These are phyloP conservation scores for Hypoxylon sp. DNA, from an alignment of 2,329 filamentous ascomycete species.

Conservation along the genomic window DNA sequence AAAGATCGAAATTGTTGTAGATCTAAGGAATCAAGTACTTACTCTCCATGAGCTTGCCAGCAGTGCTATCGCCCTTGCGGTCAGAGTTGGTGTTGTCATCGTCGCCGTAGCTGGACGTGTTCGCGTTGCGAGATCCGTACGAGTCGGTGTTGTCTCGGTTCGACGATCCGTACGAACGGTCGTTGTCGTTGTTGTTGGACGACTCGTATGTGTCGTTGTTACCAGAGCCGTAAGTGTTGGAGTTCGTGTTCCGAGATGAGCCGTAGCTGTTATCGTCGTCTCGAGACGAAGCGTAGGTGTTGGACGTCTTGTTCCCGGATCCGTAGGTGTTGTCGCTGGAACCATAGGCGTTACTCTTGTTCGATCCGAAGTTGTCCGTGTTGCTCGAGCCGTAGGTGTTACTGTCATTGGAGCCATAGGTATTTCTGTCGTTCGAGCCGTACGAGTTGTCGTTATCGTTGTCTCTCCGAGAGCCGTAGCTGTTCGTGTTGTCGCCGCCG, in stretches of 20 bases:
- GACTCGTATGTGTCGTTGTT: constrained; percentile 20
- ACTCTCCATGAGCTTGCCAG: constrained; percentile 66
- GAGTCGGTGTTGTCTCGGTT: constrained; percentile 36
- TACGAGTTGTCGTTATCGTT: constrained; percentile 15
- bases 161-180: constrained; percentile 12
- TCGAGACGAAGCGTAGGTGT: constrained; percentile 9
- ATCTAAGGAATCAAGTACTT: not conserved
- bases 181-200: constrained; percentile 24
- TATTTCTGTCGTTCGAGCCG: constrained; percentile 43
- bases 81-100: constrained; percentile 18
- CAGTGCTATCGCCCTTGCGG: constrained; percentile 52
- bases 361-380: too few species aligned
- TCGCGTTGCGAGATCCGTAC: constrained; percentile 17
- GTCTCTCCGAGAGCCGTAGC: not conserved
- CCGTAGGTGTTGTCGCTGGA: constrained; percentile 43
- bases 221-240: constrained; percentile 11
- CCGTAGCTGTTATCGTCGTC: constrained; percentile 41
- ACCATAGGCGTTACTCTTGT: constrained; percentile 30
- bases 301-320: constrained; percentile 19
- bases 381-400: constrained; percentile 1
- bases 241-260: constrained; percentile 21
- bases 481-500: not conserved
- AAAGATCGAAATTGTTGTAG: not conserved
- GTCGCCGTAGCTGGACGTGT: constrained; percentile 27
- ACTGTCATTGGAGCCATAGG: not conserved